A percentile compares a stretch with the other conserved stretches of the same genome.
phyloP scores from a whole-genome alignment of 805 yeast genomes.

The Teunomyces pallodes region DNA sequence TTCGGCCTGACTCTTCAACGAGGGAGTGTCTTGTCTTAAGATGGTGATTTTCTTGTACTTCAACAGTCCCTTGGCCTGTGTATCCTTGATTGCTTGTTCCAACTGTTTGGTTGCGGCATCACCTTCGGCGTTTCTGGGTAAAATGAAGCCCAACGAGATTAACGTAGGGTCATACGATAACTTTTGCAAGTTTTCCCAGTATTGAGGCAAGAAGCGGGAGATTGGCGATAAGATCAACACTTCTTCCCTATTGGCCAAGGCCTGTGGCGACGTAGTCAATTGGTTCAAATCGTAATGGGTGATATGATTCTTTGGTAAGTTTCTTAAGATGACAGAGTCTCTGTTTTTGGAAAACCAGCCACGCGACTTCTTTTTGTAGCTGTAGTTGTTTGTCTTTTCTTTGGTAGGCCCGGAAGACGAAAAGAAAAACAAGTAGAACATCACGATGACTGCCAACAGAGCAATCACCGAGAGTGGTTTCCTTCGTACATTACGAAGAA shows the following conservation, averaged over 20 bases:
- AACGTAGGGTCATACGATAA: slow-evolving; percentile 81
- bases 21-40: slow-evolving; percentile 84
- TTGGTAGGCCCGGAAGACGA: slow-evolving; percentile 11
- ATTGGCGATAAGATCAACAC: slow-evolving; percentile 88
- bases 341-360: slow-evolving; percentile 51
- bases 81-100: slow-evolving; percentile 70
- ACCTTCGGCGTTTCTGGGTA: slow-evolving; percentile 82
- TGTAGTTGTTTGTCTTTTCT: slow-evolving; percentile 36
- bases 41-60: slow-evolving; percentile 84
- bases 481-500: slow-evolving; percentile 58
- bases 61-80: slow-evolving; percentile 58
- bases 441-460: slow-evolving; percentile 43
- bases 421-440: slow-evolving; percentile 43
- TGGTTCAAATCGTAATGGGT: slow-evolving; percentile 82
- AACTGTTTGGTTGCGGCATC: slow-evolving; percentile 70
- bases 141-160: slow-evolving; percentile 85
- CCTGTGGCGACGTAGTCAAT: slow-evolving; percentile 66
- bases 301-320: slow-evolving; percentile 69
- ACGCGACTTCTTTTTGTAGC: slow-evolving; percentile 43
- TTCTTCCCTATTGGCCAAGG: slow-evolving; percentile 74
- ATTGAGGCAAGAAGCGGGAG: slow-evolving; percentile 78
- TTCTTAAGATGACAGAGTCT: slow-evolving; percentile 56
- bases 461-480: slow-evolving; percentile 49
- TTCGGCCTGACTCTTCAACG: slow-evolving; percentile 72
- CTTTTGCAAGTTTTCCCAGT: slow-evolving; percentile 80